Evolutionary conservation across 495 filamentous ascomycete genomes (phyloP).

Genomic region (Chaetomium fimeti): DNA sequence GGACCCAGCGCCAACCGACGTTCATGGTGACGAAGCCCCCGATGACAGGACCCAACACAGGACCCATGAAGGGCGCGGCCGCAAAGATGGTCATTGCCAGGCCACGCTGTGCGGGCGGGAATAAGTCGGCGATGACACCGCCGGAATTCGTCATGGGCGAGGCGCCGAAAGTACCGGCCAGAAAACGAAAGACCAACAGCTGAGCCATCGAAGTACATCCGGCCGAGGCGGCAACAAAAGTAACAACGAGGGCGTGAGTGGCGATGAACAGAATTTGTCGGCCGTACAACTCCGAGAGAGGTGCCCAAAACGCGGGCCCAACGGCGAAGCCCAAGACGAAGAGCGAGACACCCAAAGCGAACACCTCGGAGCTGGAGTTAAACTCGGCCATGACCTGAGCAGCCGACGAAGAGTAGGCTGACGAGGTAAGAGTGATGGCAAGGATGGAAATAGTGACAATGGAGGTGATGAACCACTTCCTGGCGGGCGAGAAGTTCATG

Average conservation of each 20-base stretch:
- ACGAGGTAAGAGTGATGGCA: conserved; percentile 72
- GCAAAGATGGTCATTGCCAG: conserved; percentile 52
- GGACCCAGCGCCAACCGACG: conserved; percentile 53
- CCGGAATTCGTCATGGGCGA: conserved; percentile 50
- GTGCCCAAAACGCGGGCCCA: conserved; percentile 50
- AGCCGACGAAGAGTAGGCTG: conserved; percentile 71
- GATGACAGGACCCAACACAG: conserved; percentile 53
- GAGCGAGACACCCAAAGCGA: conserved; percentile 66
- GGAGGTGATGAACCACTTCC: conserved; percentile 69
- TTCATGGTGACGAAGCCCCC: conserved; percentile 50
- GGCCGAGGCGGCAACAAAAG: conserved; percentile 51
- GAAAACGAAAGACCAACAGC: conserved; percentile 54
- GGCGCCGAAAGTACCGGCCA: conserved; percentile 47
- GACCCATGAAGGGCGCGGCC: conserved; percentile 55
- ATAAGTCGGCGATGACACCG: conserved; percentile 57
- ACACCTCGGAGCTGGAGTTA: conserved; percentile 53
- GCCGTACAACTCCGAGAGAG: conserved; percentile 58
- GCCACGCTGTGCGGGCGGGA: conserved; percentile 46
- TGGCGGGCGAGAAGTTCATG: background rate
- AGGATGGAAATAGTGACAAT: conserved; percentile 67
- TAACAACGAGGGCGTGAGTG: conserved; percentile 54
- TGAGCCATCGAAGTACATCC: conserved; percentile 40
- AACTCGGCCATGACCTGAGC: conserved; percentile 60
- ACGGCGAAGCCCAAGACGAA: conserved; percentile 70
- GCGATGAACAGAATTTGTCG: conserved; percentile 48